Evolutionary conservation across 768 basidiomycete genomes (phyloP).

Genomic region (Boletus vinaceobasis): DNA sequence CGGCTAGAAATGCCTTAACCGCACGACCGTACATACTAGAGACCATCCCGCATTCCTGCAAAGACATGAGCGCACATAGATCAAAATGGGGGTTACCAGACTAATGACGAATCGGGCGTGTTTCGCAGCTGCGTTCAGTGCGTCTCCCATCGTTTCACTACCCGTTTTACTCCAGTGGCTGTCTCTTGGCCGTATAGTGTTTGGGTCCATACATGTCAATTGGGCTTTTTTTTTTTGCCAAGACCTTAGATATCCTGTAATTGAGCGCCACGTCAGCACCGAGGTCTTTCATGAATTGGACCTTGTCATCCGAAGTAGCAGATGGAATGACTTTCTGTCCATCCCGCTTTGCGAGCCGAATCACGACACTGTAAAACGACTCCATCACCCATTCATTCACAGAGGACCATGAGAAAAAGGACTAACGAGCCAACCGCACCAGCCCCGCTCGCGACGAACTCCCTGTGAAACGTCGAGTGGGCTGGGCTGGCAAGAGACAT

Average conservation of each 20-base stretch:
- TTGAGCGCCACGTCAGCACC: conserved; percentile 69
- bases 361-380: conserved; percentile 33
- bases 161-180: conserved; percentile 45
- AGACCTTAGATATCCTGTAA: conserved; percentile 58
- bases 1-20: background rate
- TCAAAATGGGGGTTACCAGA: background rate
- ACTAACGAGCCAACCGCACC: conserved; percentile 53
- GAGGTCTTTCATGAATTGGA: conserved; percentile 50
- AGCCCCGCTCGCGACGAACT: conserved; percentile 42
- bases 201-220: conserved; percentile 40
- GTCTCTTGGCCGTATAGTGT: background rate
- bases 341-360: conserved; percentile 45
- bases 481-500: background rate
- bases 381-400: background rate
- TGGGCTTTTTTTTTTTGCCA: conserved; percentile 53
- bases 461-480: conserved; percentile 29
- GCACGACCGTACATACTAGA: background rate
- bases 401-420: background rate
- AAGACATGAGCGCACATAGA: background rate
- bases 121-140: conserved; percentile 40
- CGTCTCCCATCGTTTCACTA: conserved; percentile 52
- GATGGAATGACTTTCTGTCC: conserved; percentile 63
- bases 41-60: background rate
- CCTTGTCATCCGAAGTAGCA: conserved; percentile 67
- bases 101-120: conserved; percentile 45